Conservation (phyloP, 495 filamentous ascomycete genomes). For the Penicillium paradoxum region DNA sequence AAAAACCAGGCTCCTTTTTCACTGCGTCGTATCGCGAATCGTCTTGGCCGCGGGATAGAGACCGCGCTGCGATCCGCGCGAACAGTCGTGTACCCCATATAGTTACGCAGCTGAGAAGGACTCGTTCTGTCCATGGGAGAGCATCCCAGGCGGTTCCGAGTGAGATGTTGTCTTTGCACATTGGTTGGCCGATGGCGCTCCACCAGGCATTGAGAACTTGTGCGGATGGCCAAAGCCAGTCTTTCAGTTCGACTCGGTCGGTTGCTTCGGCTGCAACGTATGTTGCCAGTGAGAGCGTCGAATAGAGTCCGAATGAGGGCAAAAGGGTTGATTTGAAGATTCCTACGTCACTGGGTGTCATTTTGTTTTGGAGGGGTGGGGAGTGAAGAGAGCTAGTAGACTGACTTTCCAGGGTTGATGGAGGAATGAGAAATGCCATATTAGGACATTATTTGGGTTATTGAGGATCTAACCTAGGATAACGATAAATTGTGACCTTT, state of each 20-base stretch:
- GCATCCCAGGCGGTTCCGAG: slow-evolving; percentile 36
- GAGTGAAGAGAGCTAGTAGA: not conserved
- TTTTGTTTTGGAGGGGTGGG: not conserved
- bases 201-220: slow-evolving; percentile 56
- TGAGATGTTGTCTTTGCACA: slow-evolving; percentile 36
- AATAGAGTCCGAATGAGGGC: slow-evolving; percentile 45
- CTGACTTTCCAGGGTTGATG: slow-evolving; percentile 5
- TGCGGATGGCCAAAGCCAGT: slow-evolving; percentile 51
- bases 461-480: not conserved
- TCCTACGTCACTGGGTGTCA: slow-evolving; percentile 27
- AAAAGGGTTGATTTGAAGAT: slow-evolving; percentile 49
- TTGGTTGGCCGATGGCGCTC: slow-evolving; percentile 46
- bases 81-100: slow-evolving; percentile 52
- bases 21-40: slow-evolving; percentile 48
- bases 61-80: slow-evolving; percentile 44
- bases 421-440: slow-evolving; percentile 1
- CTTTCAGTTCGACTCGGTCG: slow-evolving; percentile 50
- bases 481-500: not conserved
- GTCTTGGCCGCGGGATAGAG: slow-evolving; percentile 44
- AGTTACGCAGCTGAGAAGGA: slow-evolving; percentile 49
- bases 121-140: slow-evolving; percentile 46
- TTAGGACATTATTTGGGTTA: not conserved
- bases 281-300: slow-evolving; percentile 39
- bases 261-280: slow-evolving; percentile 44
- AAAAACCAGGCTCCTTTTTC: slow-evolving; percentile 49